A percentile compares a stretch with the other conserved stretches of the same genome.
phyloP scores from a whole-genome alignment of 2,329 filamentous ascomycete genomes.

The Cordyceps pruinosa region DNA sequence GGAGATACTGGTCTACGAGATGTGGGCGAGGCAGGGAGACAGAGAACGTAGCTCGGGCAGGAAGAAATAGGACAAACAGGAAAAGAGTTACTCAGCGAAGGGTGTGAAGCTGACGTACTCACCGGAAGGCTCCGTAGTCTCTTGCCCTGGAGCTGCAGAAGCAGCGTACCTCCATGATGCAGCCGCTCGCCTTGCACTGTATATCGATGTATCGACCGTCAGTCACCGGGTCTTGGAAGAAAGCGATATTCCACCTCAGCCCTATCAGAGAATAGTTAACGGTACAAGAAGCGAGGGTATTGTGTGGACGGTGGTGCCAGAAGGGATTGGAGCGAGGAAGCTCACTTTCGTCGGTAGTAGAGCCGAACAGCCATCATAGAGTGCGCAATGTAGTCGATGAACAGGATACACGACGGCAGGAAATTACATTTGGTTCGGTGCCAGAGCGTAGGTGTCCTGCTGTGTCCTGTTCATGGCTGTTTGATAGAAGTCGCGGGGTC shows the following conservation, averaged over 20 bases:
- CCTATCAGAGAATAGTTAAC: neutral
- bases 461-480: neutral
- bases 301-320: neutral
- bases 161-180: no score
- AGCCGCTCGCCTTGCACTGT: no score
- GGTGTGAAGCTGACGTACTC: no score
- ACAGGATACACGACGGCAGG: neutral
- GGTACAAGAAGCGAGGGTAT: neutral
- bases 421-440: conserved; percentile 1
- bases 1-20: neutral
- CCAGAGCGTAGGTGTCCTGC: neutral
- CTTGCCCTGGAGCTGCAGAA: no score
- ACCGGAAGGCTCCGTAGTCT: no score
- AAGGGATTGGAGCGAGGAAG: neutral
- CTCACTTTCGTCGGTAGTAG: neutral
- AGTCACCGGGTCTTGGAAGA: neutral
- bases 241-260: neutral
- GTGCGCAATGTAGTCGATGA: neutral
- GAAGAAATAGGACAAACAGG: no score
- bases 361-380: neutral
- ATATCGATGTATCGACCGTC: no score
- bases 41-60: no score
- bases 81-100: no score
- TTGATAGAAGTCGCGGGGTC: neutral
- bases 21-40: neutral